Evolutionary conservation across 345 rosid species (phyloP).

Genomic region (Rhizophora mangle): DNA sequence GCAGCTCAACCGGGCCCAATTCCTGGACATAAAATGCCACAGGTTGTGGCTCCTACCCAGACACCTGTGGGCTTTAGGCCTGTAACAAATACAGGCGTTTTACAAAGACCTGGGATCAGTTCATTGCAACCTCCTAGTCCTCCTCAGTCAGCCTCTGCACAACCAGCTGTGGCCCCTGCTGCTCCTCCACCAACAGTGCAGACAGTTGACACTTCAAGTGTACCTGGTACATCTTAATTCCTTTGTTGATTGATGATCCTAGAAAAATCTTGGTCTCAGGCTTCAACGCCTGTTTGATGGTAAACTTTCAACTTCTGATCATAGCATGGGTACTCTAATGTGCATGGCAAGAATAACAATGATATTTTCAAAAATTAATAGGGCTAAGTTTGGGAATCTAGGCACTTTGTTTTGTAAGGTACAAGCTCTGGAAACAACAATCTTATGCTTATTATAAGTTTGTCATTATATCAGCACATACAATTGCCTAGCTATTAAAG

Average conservation of each 20-base stretch:
- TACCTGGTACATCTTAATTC: conserved; percentile 53
- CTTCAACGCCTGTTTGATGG: background rate
- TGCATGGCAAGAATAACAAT: background rate
- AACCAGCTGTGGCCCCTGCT: conserved; percentile 58
- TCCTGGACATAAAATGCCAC: conserved; percentile 53
- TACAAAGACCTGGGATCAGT: conserved; percentile 64
- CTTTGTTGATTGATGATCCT: background rate
- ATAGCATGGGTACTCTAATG: background rate
- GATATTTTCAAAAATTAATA: too few species aligned
- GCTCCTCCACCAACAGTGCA: conserved; percentile 89
- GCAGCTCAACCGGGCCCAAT: conserved; percentile 49
- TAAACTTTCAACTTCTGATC: background rate
- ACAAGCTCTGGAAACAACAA: too few species aligned
- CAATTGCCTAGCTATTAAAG: background rate
- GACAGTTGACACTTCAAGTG: conserved; percentile 80
- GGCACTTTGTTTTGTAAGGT: too few species aligned
- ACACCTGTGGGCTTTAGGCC: conserved; percentile 69
- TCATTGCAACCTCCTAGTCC: conserved; percentile 72
- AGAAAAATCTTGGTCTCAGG: background rate
- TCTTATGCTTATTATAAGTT: background rate
- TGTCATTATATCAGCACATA: background rate
- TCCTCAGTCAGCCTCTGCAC: conserved; percentile 48
- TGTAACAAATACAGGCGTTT: conserved; percentile 46
- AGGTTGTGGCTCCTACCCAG: conserved; percentile 49
- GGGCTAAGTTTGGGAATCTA: too few species aligned